phyloP scores from a whole-genome alignment of 108 stramenopile species.

The Licmophora abbreviata region DNA sequence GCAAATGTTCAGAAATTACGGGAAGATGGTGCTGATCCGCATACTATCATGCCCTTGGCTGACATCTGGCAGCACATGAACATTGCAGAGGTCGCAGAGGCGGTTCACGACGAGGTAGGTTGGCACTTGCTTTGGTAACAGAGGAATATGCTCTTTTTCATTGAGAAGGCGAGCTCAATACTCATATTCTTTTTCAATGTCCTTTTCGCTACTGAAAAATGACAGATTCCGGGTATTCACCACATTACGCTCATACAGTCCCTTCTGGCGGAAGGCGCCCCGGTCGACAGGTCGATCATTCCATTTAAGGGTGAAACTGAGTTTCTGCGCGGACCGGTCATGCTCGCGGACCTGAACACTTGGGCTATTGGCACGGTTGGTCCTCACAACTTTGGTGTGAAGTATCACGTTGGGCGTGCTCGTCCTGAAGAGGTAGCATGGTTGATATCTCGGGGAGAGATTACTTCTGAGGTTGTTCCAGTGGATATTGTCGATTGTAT shows the following conservation, averaged over 20 bases:
- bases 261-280: neutral
- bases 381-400: slow-evolving; percentile 19
- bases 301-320: neutral
- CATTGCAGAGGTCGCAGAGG: slow-evolving; percentile 10
- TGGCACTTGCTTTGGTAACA: too few species aligned
- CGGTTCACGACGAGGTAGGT: slow-evolving; percentile 15
- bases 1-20: slow-evolving; percentile 4
- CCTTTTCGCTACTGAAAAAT: neutral
- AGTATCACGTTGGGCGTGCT: slow-evolving; percentile 23
- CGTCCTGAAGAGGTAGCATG: slow-evolving; percentile 33
- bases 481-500: slow-evolving; percentile 10
- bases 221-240: neutral
- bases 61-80: slow-evolving; percentile 13
- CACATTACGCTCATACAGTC: neutral
- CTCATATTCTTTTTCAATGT: neutral
- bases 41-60: slow-evolving; percentile 3
- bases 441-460: slow-evolving; percentile 9
- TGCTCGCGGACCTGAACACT: slow-evolving; percentile 17
- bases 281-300: slow-evolving; percentile 2
- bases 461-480: slow-evolving; percentile 18
- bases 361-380: slow-evolving; percentile 17
- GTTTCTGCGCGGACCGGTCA: slow-evolving; percentile 6
- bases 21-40: neutral
- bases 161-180: neutral
- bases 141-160: neutral